These are phyloP conservation scores for Fraxinus baroniana DNA, from an alignment of 305 asterid genomes.

Conservation along the genomic window DNA sequence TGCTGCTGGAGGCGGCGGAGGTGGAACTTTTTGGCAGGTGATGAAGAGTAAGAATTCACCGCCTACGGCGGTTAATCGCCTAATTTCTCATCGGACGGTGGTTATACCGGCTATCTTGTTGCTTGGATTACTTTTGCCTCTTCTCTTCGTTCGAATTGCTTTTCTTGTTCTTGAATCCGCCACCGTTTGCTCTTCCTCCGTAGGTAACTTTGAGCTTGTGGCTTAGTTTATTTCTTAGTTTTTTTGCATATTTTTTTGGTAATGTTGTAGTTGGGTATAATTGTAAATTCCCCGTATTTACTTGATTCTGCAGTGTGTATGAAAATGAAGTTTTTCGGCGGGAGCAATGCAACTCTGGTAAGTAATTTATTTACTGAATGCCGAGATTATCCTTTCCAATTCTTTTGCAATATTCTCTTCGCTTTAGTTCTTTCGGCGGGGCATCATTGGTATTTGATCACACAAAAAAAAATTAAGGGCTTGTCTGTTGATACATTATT, in stretches of 20 bases:
- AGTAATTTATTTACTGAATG: slow-evolving; percentile 5
- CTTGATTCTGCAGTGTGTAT: slow-evolving; percentile 52
- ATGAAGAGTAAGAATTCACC: slow-evolving; percentile 56
- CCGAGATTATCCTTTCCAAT: background rate
- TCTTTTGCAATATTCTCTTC: no score
- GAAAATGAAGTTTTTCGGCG: slow-evolving; percentile 76
- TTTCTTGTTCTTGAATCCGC: slow-evolving; percentile 65
- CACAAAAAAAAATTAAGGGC: background rate
- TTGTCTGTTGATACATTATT: background rate
- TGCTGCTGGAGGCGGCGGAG: slow-evolving; percentile 24
- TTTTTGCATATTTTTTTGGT: background rate
- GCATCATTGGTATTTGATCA: background rate
- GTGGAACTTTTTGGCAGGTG: slow-evolving; percentile 29
- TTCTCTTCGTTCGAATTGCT: slow-evolving; percentile 58
- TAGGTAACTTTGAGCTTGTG: slow-evolving; percentile 37
- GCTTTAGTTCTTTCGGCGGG: background rate
- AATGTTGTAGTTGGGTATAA: slow-evolving; percentile 18
- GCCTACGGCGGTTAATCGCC: slow-evolving; percentile 35
- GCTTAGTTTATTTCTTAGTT: background rate
- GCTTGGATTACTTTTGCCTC: slow-evolving; percentile 53
- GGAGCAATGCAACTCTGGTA: slow-evolving; percentile 68
- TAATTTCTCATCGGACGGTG: slow-evolving; percentile 46
- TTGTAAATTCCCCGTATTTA: slow-evolving; percentile 17
- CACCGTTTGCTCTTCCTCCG: slow-evolving; percentile 61
- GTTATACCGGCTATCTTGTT: slow-evolving; percentile 45